Base-by-base conservation (phyloP, 768 basidiomycete genomes). In the Pleurotus tuber-regium region DNA sequence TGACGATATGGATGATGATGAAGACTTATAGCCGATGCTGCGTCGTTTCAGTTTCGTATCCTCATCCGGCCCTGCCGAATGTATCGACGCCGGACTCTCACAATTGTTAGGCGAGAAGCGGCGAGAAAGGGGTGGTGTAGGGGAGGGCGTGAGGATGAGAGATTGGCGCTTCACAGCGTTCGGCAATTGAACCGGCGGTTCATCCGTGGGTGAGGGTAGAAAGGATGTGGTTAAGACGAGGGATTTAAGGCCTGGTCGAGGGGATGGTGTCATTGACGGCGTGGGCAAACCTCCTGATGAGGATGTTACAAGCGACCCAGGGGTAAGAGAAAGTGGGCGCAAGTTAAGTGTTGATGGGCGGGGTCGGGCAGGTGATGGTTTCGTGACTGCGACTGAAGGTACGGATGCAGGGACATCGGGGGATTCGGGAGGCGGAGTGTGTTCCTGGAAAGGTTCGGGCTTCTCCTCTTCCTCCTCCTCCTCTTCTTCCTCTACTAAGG, bases 401-500 rank as follows among this genome's bases (percentile, higher is more conserved):
- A 66, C 62, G 31, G 63, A 53, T 12, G 63, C 56, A 16, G 67
- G 61, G 43, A 66, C 61, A 12, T 41, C 29, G 47, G 35, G 30
- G 5, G 63, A 61, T 19, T 68, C 62, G 36, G 63, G 60, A 24
- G 62, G 46, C 44, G 63, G 52, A 23, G 59, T 40, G 16, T 54
- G 53, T 5, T 64, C 62, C 42, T 64, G 54, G 38, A 54, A 36
- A 23, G 49, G 31, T 19, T 59, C 65, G 1, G 56, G 51, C 21
- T 67, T 67, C 12, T 76, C 67, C 12, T 73, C 73, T 2, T 87
- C 87, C 21, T 92, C 91, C 35, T 92, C 92, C 43, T 94, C 90
- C 47, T 92, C 91, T 51, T 93, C 89, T 61, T 91, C 92, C 61
- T 92, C 91, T 26, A 93, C 70, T 24, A 92, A 74, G 14, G 90